Evolutionary conservation across 192 early-diverging fungal species (phyloP), one percentile per base, ranked within the genome.

Genomic region (Ambispora gerdemannii): DNA sequence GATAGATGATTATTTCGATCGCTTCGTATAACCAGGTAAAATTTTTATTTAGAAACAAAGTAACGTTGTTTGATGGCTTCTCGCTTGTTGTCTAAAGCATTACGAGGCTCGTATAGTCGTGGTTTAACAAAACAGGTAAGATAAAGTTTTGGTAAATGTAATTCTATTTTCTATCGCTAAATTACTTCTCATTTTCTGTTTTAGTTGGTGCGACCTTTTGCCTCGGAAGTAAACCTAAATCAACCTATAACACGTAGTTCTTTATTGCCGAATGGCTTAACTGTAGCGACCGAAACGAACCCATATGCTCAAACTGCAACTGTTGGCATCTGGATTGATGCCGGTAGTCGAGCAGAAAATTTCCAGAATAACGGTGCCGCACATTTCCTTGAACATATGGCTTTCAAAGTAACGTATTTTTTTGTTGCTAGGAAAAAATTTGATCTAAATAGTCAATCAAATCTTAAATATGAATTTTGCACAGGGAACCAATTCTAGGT

Each of bases 331-430:
- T 94, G 92, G 88, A 93, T 94, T 65, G 90, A 93, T 83, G 90
- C 92, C 62, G 92, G 92, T 50, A 89, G 87, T 73, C 88, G 92
- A 73, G 89, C 89, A 77, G 92, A 94, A 75, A 92, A 81, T 65
- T 77, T 78, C 70, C 81, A 82, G 63, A 93, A 92, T 85, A 98
- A 98, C 71, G 96, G 96, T 31, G 87, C 93, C 33, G 96, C 96
- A 24, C 95, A 98, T 81, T 98, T 98, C 73, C 80, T 98, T 62
- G 96, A 98, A 79, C 96, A 98, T 81, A 98, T 98, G 95, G 91
- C 95, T 15, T 98, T 97, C 88, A 98, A 98, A 86, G 91, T 92
- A 78, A 50, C 25, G 3, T 17, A 20, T 43, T 3, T 7, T 6
- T 32, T 63, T 36, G 24, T 49, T 2, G 31, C 11, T 60, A 49